phyloP scores from a whole-genome alignment of 108 stramenopile genomes.

The Cyclotella atomus region DNA sequence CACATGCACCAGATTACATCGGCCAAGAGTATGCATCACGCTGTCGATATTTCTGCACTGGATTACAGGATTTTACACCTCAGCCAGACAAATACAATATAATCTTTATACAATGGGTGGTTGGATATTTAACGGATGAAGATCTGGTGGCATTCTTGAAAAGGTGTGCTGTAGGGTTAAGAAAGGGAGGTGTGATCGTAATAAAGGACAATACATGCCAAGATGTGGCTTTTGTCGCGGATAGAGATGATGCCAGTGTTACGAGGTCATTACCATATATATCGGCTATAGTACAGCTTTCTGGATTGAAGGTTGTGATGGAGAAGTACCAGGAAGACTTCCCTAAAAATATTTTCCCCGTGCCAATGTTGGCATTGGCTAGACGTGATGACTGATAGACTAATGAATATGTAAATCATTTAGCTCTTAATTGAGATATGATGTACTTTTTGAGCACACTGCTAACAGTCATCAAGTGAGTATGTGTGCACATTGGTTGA shows the following conservation, averaged over 20 bases:
- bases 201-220: slow-evolving; percentile 92
- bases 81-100: slow-evolving; percentile 67
- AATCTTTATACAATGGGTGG: slow-evolving; percentile 95
- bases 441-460: not conserved
- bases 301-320: slow-evolving; percentile 69
- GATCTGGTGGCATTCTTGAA: slow-evolving; percentile 84
- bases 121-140: slow-evolving; percentile 89
- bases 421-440: not conserved
- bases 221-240: slow-evolving; percentile 79
- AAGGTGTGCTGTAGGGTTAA: slow-evolving; percentile 64
- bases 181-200: slow-evolving; percentile 71
- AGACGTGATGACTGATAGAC: not conserved
- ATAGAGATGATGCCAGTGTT: slow-evolving; percentile 85
- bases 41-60: slow-evolving; percentile 81
- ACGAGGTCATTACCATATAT: slow-evolving; percentile 82
- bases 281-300: slow-evolving; percentile 68
- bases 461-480: not conserved
- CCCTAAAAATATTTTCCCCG: slow-evolving; percentile 89
- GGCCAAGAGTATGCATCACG: slow-evolving; percentile 49
- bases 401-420: not conserved
- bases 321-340: slow-evolving; percentile 75
- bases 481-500: not conserved
- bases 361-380: slow-evolving; percentile 80
- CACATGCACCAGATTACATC: slow-evolving; percentile 86
- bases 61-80: slow-evolving; percentile 90